Evolutionary conservation across 495 filamentous ascomycete genomes (phyloP).

Genomic region (Neurospora sp.): DNA sequence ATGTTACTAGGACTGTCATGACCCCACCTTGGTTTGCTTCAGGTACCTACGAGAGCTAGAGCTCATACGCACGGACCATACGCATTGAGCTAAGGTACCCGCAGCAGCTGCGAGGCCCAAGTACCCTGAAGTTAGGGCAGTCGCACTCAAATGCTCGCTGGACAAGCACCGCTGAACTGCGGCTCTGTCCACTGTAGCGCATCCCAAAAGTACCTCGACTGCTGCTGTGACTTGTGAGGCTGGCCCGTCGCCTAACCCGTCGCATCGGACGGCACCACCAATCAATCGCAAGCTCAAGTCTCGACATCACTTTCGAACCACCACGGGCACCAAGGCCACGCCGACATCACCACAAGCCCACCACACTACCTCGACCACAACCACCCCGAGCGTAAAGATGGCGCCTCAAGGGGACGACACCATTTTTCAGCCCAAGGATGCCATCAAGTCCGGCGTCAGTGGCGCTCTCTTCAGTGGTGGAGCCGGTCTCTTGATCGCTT

Average conservation of each 20-base stretch:
- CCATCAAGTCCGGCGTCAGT: slow-evolving; percentile 54
- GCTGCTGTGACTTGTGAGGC: not conserved
- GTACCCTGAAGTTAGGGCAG: not conserved
- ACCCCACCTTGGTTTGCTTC: not conserved
- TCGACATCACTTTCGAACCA: not conserved
- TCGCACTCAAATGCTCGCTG: not conserved
- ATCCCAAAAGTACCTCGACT: not conserved
- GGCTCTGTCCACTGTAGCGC: not conserved
- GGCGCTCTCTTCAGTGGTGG: slow-evolving; percentile 53
- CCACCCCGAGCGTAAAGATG: slow-evolving; percentile 32
- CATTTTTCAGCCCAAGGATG: slow-evolving; percentile 69
- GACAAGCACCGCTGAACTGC: not conserved
- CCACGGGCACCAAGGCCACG: not conserved
- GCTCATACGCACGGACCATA: not conserved
- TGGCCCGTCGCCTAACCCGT: not conserved
- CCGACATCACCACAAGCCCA: slow-evolving; percentile 5
- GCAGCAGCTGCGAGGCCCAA: not conserved
- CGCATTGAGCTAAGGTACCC: not conserved
- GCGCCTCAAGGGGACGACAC: slow-evolving; percentile 27
- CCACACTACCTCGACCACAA: slow-evolving; percentile 19
- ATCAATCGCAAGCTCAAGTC: not conserved
- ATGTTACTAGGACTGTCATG: not conserved
- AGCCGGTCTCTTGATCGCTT: slow-evolving; percentile 61
- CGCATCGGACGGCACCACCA: not conserved
- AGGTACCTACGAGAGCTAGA: not conserved